phyloP scores from a whole-genome alignment of 2,329 filamentous ascomycete species.

The Sclerotinia spermophila region DNA sequence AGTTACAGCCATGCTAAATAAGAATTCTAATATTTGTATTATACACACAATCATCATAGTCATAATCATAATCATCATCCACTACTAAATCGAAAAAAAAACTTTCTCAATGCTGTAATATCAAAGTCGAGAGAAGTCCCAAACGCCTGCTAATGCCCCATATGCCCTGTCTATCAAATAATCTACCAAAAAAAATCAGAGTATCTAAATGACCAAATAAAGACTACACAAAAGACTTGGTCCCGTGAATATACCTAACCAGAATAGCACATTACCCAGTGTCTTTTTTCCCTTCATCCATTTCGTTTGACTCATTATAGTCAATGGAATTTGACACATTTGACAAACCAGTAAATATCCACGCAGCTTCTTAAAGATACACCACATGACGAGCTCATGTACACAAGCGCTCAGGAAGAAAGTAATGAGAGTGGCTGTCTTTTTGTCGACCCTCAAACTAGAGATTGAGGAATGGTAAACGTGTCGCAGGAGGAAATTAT shows the following conservation, averaged over 20 bases:
- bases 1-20: neutral
- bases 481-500: slow-evolving; percentile 70
- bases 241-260: slow-evolving; percentile 73
- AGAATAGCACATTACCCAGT: slow-evolving; percentile 72
- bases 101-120: neutral
- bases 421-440: slow-evolving; percentile 56
- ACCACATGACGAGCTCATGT: slow-evolving; percentile 48
- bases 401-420: slow-evolving; percentile 38
- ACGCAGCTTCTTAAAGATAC: slow-evolving; percentile 72
- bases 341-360: slow-evolving; percentile 72
- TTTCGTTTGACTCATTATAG: slow-evolving; percentile 62
- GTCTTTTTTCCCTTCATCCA: slow-evolving; percentile 60
- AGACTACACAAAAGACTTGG: slow-evolving; percentile 64
- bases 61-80: neutral
- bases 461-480: slow-evolving; percentile 78
- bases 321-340: slow-evolving; percentile 70
- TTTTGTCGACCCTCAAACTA: slow-evolving; percentile 65
- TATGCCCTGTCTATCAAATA: too few species aligned
- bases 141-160: neutral
- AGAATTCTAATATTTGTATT: neutral
- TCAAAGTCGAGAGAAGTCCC: neutral
- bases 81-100: neutral
- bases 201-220: slow-evolving; percentile 51
- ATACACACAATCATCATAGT: neutral
- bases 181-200: neutral